Evolutionary conservation across 2,329 filamentous ascomycete species (phyloP).

Genomic region (Arthrobotrys sphaeroides): DNA sequence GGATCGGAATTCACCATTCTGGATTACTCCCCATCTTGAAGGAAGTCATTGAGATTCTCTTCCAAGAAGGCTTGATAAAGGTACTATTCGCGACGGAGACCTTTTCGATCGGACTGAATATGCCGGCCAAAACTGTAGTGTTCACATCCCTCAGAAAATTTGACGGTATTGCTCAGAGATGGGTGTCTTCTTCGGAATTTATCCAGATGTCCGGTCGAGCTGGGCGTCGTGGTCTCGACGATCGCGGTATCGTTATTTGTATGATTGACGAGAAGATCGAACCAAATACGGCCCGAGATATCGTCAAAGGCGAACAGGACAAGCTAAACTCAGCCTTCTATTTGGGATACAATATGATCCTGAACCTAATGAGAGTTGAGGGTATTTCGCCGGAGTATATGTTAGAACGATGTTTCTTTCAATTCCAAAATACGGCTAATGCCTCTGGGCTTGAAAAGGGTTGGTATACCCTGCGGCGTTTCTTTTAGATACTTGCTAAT

Average conservation of each 20-base stretch:
- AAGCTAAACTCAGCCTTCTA: conserved; percentile 98
- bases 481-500: conserved; percentile 57
- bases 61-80: conserved; percentile 97
- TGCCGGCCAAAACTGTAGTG: conserved; percentile 99
- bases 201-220: conserved; percentile 99
- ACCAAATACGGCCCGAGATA: conserved; percentile 88
- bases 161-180: conserved; percentile 81
- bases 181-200: conserved; percentile 93
- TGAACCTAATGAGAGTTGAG: conserved; percentile 96
- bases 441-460: conserved; percentile 82
- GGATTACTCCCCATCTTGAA: conserved; percentile 94
- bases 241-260: conserved; percentile 98
- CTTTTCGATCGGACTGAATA: conserved; percentile 97
- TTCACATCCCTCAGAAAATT: conserved; percentile 97
- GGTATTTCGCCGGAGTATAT: conserved; percentile 99
- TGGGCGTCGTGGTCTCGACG: conserved; percentile 94
- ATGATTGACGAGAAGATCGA: conserved; percentile 99
- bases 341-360: conserved; percentile 98
- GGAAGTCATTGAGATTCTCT: conserved; percentile 98
- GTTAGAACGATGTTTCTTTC: conserved; percentile 97
- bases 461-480: conserved; percentile 56
- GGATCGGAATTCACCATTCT: conserved; percentile 97
- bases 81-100: conserved; percentile 98
- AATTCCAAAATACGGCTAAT: conserved; percentile 94
- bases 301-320: conserved; percentile 96